Conservation (phyloP, 768 basidiomycete genomes). For the Cystofilobasidium ferigula region DNA sequence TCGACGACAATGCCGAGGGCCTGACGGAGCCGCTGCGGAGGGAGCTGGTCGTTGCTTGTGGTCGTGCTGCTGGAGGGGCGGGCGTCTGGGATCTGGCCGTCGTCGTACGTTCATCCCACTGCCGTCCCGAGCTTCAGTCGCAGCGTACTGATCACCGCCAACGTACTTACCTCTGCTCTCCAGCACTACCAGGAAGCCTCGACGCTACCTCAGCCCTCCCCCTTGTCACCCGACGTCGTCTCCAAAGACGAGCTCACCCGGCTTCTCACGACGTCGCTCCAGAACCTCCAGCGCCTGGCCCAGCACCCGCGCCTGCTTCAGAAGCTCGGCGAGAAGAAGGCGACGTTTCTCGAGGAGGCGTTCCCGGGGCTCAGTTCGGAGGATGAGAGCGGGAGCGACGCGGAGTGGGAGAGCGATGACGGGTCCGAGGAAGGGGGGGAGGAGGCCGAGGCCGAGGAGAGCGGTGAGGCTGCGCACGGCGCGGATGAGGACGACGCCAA, state of each 20-base stretch:
- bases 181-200: neutral
- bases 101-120: neutral
- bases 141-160: neutral
- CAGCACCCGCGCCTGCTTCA: neutral
- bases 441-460: neutral
- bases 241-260: neutral
- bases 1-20: conserved; percentile 5
- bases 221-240: neutral
- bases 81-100: conserved; percentile 12
- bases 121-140: neutral
- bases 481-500: too few species aligned
- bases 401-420: neutral
- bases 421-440: neutral
- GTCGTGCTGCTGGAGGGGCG: neutral
- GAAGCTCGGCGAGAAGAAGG: neutral
- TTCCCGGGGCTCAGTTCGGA: conserved; percentile 2
- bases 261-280: neutral
- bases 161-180: neutral
- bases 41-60: neutral
- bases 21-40: neutral
- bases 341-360: neutral
- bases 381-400: neutral
- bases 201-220: neutral
- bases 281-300: conserved; percentile 4
- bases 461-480: too few species aligned